A percentile compares a stretch with the other conserved stretches of the same genome.
Evolutionary conservation across 108 stramenopile genomes (phyloP).

Genomic region (Asterionellopsis glacialis): DNA sequence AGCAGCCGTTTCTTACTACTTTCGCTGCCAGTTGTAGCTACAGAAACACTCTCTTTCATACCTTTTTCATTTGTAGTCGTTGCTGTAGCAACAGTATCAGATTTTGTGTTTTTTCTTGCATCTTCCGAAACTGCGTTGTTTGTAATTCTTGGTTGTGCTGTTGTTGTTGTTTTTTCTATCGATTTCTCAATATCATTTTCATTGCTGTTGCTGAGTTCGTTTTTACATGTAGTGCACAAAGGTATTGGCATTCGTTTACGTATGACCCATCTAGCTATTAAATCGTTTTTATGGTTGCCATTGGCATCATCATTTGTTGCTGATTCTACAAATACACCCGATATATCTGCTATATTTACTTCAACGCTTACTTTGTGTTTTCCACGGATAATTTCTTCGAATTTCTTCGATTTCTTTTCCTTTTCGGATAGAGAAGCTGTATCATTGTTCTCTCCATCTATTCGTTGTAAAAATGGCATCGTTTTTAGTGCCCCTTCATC

Average conservation of each 20-base stretch:
- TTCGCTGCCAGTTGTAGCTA: background rate
- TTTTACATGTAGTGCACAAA: no score
- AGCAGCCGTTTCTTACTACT: constrained; percentile 16
- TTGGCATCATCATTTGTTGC: background rate
- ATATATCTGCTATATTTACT: constrained; percentile 26
- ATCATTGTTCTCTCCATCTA: constrained; percentile 24
- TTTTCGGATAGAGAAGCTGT: constrained; percentile 6
- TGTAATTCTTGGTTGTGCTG: no score
- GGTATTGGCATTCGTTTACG: constrained; percentile 38
- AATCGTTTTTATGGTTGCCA: background rate
- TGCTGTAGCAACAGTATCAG: no score
- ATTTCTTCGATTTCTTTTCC: constrained; percentile 24
- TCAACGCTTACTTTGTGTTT: constrained; percentile 40
- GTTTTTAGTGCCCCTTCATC: constrained; percentile 26
- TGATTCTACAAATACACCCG: constrained; percentile 1
- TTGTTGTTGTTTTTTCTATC: no score
- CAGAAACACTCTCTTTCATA: background rate
- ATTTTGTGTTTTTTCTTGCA: constrained; percentile 1
- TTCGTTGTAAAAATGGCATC: constrained; percentile 36
- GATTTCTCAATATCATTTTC: no score
- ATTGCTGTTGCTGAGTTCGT: no score
- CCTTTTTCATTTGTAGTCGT: no score
- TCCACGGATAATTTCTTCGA: constrained; percentile 53
- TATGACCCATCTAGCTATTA: constrained; percentile 51
- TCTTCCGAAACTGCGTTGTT: background rate